These are phyloP conservation scores for Pinus tabuliformis DNA, from an alignment of 75 land plant species.

Conservation along the genomic window DNA sequence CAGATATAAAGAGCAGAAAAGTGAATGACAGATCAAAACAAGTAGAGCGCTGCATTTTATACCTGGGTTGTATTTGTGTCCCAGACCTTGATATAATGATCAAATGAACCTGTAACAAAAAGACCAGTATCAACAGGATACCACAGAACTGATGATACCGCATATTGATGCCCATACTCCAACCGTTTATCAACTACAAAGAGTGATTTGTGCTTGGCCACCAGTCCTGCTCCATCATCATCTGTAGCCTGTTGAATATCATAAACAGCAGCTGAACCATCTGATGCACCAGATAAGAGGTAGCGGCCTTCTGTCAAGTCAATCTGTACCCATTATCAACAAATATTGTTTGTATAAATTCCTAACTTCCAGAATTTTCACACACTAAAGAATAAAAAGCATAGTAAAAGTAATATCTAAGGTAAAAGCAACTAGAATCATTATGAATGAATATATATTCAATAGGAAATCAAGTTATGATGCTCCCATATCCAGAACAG, in stretches of 20 bases:
- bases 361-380: background rate
- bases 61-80: conserved; percentile 89
- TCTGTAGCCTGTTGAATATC: conserved; percentile 63
- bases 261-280: conserved; percentile 82
- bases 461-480: background rate
- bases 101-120: conserved; percentile 84
- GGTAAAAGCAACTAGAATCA: background rate
- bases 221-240: conserved; percentile 35
- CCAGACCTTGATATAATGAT: conserved; percentile 90
- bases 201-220: conserved; percentile 63
- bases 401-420: background rate
- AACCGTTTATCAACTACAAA: conserved; percentile 76
- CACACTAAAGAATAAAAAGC: background rate
- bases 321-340: conserved; percentile 51
- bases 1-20: background rate
- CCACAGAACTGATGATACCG: conserved; percentile 86
- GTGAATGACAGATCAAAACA: background rate
- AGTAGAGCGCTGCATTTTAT: background rate
- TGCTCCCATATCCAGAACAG: background rate
- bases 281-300: conserved; percentile 78
- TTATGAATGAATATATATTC: background rate
- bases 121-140: conserved; percentile 95
- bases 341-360: conserved; percentile 6
- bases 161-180: conserved; percentile 64
- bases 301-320: conserved; percentile 84